phyloP scores from a whole-genome alignment of 2,329 filamentous ascomycete species.

The Lachnellula willkommii region DNA sequence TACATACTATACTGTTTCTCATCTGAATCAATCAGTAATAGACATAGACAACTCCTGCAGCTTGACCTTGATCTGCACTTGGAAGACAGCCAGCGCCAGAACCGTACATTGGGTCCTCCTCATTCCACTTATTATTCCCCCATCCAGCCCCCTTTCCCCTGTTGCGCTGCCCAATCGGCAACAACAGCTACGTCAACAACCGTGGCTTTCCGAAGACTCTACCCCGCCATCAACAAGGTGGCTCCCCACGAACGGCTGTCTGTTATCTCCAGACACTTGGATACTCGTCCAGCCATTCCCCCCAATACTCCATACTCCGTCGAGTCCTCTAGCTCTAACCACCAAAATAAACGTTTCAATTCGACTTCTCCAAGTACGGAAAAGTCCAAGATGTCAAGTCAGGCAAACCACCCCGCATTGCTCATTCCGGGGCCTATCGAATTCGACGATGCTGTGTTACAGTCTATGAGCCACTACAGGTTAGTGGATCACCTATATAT shows the following conservation, averaged over 20 bases:
- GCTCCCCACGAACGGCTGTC: slow-evolving; percentile 30
- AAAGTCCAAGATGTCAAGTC: slow-evolving; percentile 49
- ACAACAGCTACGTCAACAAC: slow-evolving; percentile 11
- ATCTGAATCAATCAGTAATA: background rate
- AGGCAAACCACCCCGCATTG: slow-evolving; percentile 63
- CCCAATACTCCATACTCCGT: slow-evolving; percentile 30
- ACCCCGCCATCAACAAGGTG: slow-evolving; percentile 24
- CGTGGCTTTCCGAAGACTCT: slow-evolving; percentile 16
- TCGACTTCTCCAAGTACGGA: slow-evolving; percentile 14
- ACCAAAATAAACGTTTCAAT: slow-evolving; percentile 15
- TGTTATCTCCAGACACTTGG: slow-evolving; percentile 36
- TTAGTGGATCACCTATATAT: slow-evolving; percentile 36
- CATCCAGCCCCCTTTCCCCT: background rate
- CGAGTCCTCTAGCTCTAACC: slow-evolving; percentile 13
- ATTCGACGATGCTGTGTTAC: slow-evolving; percentile 93
- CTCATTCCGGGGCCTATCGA: slow-evolving; percentile 97
- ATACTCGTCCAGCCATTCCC: slow-evolving; percentile 27
- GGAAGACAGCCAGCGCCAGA: background rate
- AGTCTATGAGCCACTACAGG: slow-evolving; percentile 94
- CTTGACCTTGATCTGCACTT: background rate
- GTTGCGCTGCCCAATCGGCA: slow-evolving; percentile 15
- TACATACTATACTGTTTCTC: background rate
- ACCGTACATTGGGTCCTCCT: background rate
- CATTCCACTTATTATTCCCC: background rate
- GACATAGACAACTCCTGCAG: background rate